A percentile compares a stretch with the other conserved stretches of the same genome.
Evolutionary conservation across 2,329 filamentous ascomycete species (phyloP).

Genomic region (Claviceps spartinae): DNA sequence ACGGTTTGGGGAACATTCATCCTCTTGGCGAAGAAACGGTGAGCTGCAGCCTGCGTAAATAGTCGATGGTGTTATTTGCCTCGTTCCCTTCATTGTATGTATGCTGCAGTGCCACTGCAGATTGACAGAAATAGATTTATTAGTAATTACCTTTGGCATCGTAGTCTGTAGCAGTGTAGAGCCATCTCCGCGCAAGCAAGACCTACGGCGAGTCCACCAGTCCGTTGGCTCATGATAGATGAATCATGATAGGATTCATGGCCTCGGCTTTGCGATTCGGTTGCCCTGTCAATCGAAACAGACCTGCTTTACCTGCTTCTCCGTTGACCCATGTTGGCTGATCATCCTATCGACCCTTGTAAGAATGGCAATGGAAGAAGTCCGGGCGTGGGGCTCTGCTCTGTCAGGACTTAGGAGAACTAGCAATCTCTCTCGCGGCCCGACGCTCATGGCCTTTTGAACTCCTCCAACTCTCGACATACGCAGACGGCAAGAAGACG

Average conservation of each 20-base stretch:
- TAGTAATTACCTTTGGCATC: too few species aligned
- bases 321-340: neutral
- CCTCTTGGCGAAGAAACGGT: conserved; percentile 36
- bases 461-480: conserved; percentile 1
- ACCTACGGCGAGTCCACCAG: too few species aligned
- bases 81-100: too few species aligned
- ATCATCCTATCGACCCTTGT: neutral
- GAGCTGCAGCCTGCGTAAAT: neutral
- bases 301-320: neutral
- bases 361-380: neutral
- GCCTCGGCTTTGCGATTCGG: neutral
- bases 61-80: too few species aligned
- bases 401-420: conserved; percentile 1
- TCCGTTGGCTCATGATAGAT: too few species aligned
- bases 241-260: too few species aligned
- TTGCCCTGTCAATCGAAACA: conserved; percentile 1
- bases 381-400: conserved; percentile 1
- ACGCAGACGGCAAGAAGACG: neutral
- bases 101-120: too few species aligned
- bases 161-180: too few species aligned
- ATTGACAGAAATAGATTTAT: too few species aligned
- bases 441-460: neutral
- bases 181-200: too few species aligned
- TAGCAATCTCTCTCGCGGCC: conserved; percentile 1
- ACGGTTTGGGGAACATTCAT: conserved; percentile 49